Conservation (phyloP, 768 basidiomycete genomes). For the Phanerodontia chrysosporium region DNA sequence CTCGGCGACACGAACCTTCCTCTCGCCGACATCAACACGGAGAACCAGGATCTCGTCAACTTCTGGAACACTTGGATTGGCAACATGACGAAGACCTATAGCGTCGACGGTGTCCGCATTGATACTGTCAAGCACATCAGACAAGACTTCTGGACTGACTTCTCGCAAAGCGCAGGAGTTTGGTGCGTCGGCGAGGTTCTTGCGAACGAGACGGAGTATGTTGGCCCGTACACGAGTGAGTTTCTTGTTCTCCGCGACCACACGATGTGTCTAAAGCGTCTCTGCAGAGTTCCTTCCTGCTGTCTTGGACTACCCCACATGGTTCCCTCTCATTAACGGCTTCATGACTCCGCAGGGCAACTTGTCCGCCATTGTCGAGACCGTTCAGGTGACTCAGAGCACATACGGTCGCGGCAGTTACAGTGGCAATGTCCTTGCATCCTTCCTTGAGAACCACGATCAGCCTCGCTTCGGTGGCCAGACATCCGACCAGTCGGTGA, state of each 20-base stretch:
- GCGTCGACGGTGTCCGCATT: slow-evolving; percentile 52
- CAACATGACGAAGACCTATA: slow-evolving; percentile 42
- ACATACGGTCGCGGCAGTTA: slow-evolving; percentile 37
- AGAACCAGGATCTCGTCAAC: slow-evolving; percentile 38
- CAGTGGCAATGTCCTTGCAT: slow-evolving; percentile 29
- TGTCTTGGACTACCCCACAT: slow-evolving; percentile 48
- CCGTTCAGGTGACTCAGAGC: slow-evolving; percentile 29
- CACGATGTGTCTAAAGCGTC: background rate
- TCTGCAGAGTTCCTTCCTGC: slow-evolving; percentile 37
- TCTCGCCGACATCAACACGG: slow-evolving; percentile 57
- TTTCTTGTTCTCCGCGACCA: background rate
- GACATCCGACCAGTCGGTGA: slow-evolving; percentile 38
- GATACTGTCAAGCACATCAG: slow-evolving; percentile 58
- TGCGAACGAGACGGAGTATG: slow-evolving; percentile 37
- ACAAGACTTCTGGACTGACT: slow-evolving; percentile 51
- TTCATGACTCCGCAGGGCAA: slow-evolving; percentile 34
- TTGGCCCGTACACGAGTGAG: slow-evolving; percentile 38
- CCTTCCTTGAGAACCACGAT: slow-evolving; percentile 55
- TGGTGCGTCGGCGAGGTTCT: slow-evolving; percentile 56
- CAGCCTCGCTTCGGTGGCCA: slow-evolving; percentile 43
- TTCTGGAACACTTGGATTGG: slow-evolving; percentile 46
- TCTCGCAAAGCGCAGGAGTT: slow-evolving; percentile 43
- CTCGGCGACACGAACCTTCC: slow-evolving; percentile 50
- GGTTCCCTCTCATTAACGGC: slow-evolving; percentile 38
- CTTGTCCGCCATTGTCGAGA: slow-evolving; percentile 27